Evolutionary conservation across 306 rosid species (phyloP), one percentile per base, ranked within the genome.

Genomic region (Malus sieversii): DNA sequence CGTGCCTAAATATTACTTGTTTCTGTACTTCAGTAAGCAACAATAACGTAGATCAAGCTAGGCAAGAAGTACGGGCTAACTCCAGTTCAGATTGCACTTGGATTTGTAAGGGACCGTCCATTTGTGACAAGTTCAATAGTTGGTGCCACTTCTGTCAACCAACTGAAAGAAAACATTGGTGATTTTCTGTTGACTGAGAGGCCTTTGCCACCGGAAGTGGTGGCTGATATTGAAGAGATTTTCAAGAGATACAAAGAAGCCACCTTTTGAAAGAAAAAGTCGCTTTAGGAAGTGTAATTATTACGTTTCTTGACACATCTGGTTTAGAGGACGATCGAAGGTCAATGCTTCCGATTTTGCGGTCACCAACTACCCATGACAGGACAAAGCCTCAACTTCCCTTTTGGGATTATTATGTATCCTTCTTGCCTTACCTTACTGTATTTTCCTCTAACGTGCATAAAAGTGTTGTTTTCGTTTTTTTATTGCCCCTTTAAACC

Each of bases 161-260:
- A 92, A 74, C 88, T 90, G 30, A 95, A 85, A 80, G 97, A 90
- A 84, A 87, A 95, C 73, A 81, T 92, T 15, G 89, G 92, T 75
- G 99, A 92, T 70, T 95, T 85, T 78, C 70, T 80, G 57, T 68
- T 75, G 58, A 90, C 92, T 1, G 85, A 87, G 83, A 80, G 97
- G 46, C 97, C 97, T 30, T 83, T 92, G 55, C 91, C 92, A 22
- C 85, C 72, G 33, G 91, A 87, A 82, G 81, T 89, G 32, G 61
- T 76, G 84, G 83, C 81, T 62, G 97, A 83, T 57, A 89, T 90
- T 78, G 97, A 92, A 82, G 73, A 59, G 19, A 57, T 88, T 75
- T 92, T 90, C 82, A 86, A 80, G 87, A 90, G 90, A 85, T 90
- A 80, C 90, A 90, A 77, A 84, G 99, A 95, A 84, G 97, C 99